Conservation (phyloP, 2,329 filamentous ascomycete genomes). For the Colletotrichum sp. region DNA sequence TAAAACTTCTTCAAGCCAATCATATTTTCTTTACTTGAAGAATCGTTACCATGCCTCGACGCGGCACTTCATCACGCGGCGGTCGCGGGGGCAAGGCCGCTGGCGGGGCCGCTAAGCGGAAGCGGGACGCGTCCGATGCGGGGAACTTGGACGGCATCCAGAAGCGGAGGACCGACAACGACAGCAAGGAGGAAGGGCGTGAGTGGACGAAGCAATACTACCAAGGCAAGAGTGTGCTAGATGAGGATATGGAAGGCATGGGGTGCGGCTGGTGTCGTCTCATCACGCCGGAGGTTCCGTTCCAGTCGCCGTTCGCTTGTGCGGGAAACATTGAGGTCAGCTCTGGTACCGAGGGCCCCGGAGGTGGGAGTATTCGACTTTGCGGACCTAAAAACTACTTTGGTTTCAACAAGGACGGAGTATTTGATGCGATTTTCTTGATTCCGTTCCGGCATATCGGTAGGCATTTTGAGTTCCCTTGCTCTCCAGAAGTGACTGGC, state of each 20-base stretch:
- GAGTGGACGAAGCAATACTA: neutral
- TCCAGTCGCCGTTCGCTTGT: neutral
- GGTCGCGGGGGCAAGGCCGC: neutral
- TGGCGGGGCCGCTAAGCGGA: neutral
- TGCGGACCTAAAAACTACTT: neutral
- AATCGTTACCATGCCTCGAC: neutral
- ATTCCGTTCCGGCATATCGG: neutral
- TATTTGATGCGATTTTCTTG: neutral
- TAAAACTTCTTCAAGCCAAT: no score
- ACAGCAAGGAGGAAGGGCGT: neutral
- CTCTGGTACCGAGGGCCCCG: neutral
- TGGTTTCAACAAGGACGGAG: neutral
- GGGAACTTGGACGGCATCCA: neutral
- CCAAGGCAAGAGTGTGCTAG: neutral
- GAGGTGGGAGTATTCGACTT: neutral
- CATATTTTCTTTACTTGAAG: no score
- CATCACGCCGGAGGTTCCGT: neutral
- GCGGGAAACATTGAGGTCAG: neutral
- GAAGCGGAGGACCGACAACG: neutral
- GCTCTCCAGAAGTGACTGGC: no score
- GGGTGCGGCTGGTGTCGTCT: neutral
- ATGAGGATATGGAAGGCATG: neutral
- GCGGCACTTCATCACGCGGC: neutral
- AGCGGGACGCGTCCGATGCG: neutral
- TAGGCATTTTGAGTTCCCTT: neutral